Percentiles rank a stretch among this genome's conserved stretches.
Conservation (phyloP, 176 grass and related monocot species). For the Phoenix roebelenii region DNA sequence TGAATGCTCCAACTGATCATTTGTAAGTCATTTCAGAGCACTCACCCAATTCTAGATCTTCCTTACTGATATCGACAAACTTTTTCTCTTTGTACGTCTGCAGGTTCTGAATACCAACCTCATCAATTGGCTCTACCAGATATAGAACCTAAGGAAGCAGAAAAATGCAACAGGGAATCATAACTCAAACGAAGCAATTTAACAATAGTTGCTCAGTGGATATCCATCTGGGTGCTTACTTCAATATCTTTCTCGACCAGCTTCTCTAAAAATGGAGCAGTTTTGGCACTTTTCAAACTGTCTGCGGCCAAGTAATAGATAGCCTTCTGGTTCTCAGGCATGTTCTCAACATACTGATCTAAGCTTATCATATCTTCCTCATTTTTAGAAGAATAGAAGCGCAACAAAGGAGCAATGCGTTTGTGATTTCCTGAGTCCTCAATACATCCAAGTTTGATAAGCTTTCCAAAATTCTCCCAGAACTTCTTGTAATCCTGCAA, state of each 20-base stretch:
- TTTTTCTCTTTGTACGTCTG: conserved; percentile 94
- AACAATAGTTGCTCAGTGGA: too few species aligned
- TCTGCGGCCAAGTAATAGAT: conserved; percentile 92
- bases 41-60: conserved; percentile 77
- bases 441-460: conserved; percentile 86
- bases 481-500: conserved; percentile 81
- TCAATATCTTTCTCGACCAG: conserved; percentile 83
- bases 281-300: conserved; percentile 73
- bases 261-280: conserved; percentile 84
- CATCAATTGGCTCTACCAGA: conserved; percentile 80
- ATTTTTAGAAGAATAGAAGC: conserved; percentile 68
- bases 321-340: conserved; percentile 66
- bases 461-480: conserved; percentile 94
- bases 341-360: conserved; percentile 78
- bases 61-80: conserved; percentile 87
- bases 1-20: too few species aligned
- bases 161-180: not conserved
- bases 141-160: conserved; percentile 52
- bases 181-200: too few species aligned
- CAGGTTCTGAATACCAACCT: conserved; percentile 91
- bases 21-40: not conserved
- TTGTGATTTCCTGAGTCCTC: conserved; percentile 90
- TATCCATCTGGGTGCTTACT: conserved; percentile 13
- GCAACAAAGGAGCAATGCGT: conserved; percentile 49
- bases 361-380: conserved; percentile 68